Conservation (phyloP, 2,329 filamentous ascomycete species). For the Ophiostoma perfectum region DNA sequence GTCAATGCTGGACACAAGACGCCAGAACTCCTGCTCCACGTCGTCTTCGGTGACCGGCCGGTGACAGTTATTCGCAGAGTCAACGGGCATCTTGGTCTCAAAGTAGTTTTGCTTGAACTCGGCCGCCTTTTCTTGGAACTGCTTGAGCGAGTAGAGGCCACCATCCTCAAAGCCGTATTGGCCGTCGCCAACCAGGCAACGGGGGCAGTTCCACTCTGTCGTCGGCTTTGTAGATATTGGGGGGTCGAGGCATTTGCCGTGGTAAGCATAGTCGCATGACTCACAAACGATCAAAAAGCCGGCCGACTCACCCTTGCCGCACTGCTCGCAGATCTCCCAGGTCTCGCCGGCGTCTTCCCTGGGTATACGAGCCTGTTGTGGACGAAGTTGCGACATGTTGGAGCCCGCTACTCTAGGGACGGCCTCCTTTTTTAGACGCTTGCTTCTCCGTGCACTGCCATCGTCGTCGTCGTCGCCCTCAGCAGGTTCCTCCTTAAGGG, state of each 20-base stretch:
- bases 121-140: constrained; percentile 93
- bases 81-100: constrained; percentile 80
- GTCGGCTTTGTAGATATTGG: constrained; percentile 72
- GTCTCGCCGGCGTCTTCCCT: constrained; percentile 47
- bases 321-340: constrained; percentile 72
- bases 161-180: constrained; percentile 98
- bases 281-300: constrained; percentile 75
- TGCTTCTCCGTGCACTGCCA: constrained; percentile 72
- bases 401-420: constrained; percentile 88
- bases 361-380: constrained; percentile 63
- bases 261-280: constrained; percentile 83
- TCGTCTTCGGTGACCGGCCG: constrained; percentile 87
- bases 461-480: constrained; percentile 57
- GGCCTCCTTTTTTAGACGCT: constrained; percentile 78
- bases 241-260: constrained; percentile 83
- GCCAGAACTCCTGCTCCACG: constrained; percentile 95
- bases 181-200: constrained; percentile 90
- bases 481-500: constrained; percentile 43
- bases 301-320: constrained; percentile 70
- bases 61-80: constrained; percentile 74
- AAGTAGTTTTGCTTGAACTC: constrained; percentile 96
- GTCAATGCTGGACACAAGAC: constrained; percentile 84
- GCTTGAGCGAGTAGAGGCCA: constrained; percentile 86
- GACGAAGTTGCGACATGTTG: constrained; percentile 91
- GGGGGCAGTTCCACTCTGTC: constrained; percentile 90